Evolutionary conservation across 139 green algal species (phyloP).

Genomic region (Trebouxia sp.): DNA sequence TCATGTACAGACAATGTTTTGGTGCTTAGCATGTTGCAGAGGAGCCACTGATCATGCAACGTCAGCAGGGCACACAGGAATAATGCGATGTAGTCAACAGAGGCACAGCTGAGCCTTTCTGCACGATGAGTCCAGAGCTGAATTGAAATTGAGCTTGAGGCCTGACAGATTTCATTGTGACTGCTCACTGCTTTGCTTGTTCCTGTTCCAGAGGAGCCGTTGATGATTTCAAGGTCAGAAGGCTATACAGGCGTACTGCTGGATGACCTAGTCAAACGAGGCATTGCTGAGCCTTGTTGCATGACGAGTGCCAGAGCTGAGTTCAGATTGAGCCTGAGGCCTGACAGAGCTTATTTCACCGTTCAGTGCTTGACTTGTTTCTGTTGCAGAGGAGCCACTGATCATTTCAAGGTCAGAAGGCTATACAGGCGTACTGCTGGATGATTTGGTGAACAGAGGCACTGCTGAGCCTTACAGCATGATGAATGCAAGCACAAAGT

Average conservation of each 20-base stretch:
- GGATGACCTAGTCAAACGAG: constrained; percentile 52
- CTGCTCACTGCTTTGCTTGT: background rate
- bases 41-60: constrained; percentile 43
- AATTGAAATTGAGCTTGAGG: constrained; percentile 55
- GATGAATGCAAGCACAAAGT: constrained; percentile 58
- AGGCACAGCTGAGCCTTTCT: constrained; percentile 57
- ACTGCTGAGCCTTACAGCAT: constrained; percentile 66
- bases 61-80: constrained; percentile 49
- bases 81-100: constrained; percentile 53
- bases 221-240: constrained; percentile 45
- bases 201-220: constrained; percentile 28
- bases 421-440: constrained; percentile 61
- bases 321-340: constrained; percentile 51
- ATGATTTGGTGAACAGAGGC: constrained; percentile 54
- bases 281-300: constrained; percentile 58
- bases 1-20: too few species aligned
- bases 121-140: constrained; percentile 59
- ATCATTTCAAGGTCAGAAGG: constrained; percentile 45
- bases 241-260: constrained; percentile 59
- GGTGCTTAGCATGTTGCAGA: constrained; percentile 13
- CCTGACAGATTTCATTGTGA: constrained; percentile 57
- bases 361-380: background rate
- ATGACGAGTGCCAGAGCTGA: constrained; percentile 61
- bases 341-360: constrained; percentile 60
- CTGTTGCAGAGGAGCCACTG: constrained; percentile 41